Base-by-base conservation (phyloP, 495 filamentous ascomycete species). In the Podospora sp. region DNA sequence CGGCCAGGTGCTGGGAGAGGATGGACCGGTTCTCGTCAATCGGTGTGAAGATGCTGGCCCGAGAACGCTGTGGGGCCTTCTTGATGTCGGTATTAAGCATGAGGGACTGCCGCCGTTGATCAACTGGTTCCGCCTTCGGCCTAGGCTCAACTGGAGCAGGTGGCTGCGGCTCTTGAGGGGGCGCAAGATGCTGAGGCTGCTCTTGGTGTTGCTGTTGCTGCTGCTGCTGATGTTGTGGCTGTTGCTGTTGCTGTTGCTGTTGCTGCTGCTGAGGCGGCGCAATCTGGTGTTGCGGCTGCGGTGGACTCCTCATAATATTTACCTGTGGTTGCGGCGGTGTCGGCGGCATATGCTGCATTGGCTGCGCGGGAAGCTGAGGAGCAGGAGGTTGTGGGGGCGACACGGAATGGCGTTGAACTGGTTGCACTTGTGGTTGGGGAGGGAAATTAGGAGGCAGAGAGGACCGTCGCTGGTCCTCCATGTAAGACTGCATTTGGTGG, bases 11-110 rank as follows among this genome's bases (percentile, higher is more conserved):
- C 63, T 92, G 91, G 16, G 91, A 91, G 24, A 97, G 81, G 68
- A 97, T 88, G 6, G 95, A 97, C 55, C 91, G 87, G 65, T 89
- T 92, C 73, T 97, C 94, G 70, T 97, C 95, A 65, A 98, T 96
- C 1, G 95, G 95, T 0, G 95, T 99, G 72, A 97, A 98, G 62
- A 98, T 98, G 77, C 93, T 97, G 65, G 93, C 89, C 8, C 90
- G 91, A 76, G 94, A 94, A 21, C 80, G 80, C 53, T 88, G 87
- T 16, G 89, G 86, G n/a, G 91, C 78, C 25, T 91, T 90, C 73
- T 92, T 94, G 62, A 88, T 84, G n/a, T 71, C 74, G 14, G 81
- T 84, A 67, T 83, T 78, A 18, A 83, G 71, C 24, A 80, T 61
- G 6, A 75, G 84, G 53, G 76, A 77, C 59, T 76, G 75, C 26